Evolutionary conservation across 768 basidiomycete genomes (phyloP).

Genomic region (Xerocomus potaroensis): DNA sequence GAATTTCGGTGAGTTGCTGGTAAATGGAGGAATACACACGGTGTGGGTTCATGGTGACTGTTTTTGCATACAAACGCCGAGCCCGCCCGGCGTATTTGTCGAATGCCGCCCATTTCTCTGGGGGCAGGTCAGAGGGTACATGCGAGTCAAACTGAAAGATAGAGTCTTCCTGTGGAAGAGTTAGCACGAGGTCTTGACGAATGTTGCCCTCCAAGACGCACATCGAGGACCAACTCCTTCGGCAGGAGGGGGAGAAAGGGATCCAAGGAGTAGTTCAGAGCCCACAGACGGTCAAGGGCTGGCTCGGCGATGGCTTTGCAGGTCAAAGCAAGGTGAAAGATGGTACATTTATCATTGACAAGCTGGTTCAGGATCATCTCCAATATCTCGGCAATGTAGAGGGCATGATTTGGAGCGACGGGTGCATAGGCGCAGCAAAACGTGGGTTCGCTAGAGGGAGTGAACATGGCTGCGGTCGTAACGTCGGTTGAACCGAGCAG

Average conservation of each 20-base stretch:
- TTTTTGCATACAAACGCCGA: constrained; percentile 22
- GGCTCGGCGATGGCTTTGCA: constrained; percentile 19
- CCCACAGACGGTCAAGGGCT: constrained; percentile 23
- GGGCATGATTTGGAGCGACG: constrained; percentile 1
- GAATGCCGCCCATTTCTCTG: constrained; percentile 16
- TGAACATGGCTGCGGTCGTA: constrained; percentile 5
- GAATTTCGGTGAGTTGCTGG: constrained; percentile 18
- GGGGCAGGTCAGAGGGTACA: constrained; percentile 3
- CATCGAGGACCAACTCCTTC: constrained; percentile 17
- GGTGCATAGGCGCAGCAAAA: not conserved
- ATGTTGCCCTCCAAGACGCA: constrained; percentile 5
- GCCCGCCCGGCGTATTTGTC: constrained; percentile 22
- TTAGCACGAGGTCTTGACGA: constrained; percentile 6
- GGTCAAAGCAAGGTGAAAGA: constrained; percentile 17
- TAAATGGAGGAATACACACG: constrained; percentile 26
- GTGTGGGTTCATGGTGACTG: constrained; percentile 24
- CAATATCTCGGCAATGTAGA: constrained; percentile 20
- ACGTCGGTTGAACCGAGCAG: not conserved
- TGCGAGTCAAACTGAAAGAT: constrained; percentile 11
- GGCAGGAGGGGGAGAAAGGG: constrained; percentile 23
- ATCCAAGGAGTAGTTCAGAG: constrained; percentile 21
- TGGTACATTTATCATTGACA: constrained; percentile 13
- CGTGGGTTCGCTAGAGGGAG: no score
- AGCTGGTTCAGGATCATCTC: constrained; percentile 22
- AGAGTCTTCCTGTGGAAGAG: constrained; percentile 16